Base-by-base conservation (phyloP, 257 asterid genomes). In the Rauvolfia tetraphylla region DNA sequence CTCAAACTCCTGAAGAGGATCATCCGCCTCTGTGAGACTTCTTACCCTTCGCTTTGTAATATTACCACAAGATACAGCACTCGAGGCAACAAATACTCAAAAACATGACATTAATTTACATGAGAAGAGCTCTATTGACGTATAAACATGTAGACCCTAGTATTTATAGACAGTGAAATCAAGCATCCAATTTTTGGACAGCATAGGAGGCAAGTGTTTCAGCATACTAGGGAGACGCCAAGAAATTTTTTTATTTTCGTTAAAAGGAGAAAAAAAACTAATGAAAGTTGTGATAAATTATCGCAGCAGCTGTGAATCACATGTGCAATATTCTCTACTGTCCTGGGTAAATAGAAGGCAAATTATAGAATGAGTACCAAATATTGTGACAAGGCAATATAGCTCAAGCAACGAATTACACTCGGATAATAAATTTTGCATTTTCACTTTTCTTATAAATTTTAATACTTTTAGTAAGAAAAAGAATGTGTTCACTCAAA, bases 1-100 rank as follows among this genome's bases (percentile, higher is more conserved):
- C 99, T 46, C 92, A 87, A 83, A 86, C 89, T 76, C 89, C 88
- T 29, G 81, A 79, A 76, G 97, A 95, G 68, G 99, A 95, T 84
- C 98, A 95, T 78, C 97, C 95, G 17, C 98, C 96, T 22, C 80
- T 85, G 41, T 90, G 87, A 95, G 61, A 73, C 73, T n/a, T 68
- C 62, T 42, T 72, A 14, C n/a, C 25, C 36, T 5, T 51, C 0
- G 11, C n/a, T 22, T 25, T 69, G 74, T 69, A 69, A 69, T 48
- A 44, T 69, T 0, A n/a, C 33, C 4, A 42, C 34, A 13, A 42
- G 56, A 25, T 42, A 46, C 23, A 22, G 22, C n/a, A 11, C 4
- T 53, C 3, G 34, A 54, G 41, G 34, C n/a, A 2, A 53, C 25
- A 29, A 25, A 36, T 12, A 75, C 29, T 44, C 61, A 36, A 33